Conservation (phyloP, 2,329 filamentous ascomycete genomes). For the Oidium heveae region DNA sequence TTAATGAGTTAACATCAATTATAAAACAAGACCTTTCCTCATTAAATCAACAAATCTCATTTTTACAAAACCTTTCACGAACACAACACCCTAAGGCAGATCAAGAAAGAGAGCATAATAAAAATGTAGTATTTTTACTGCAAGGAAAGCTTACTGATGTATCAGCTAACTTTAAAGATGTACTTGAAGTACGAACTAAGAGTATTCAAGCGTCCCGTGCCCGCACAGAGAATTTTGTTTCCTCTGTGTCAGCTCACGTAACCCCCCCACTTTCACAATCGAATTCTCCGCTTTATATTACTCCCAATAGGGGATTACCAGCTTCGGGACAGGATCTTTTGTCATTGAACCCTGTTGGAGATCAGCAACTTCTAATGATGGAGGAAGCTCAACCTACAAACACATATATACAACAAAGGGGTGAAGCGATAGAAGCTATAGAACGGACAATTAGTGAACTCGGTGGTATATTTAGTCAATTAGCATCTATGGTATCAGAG, state of each 20-base stretch:
- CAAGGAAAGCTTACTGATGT: conserved; percentile 86
- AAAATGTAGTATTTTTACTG: conserved; percentile 80
- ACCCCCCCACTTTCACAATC: conserved; percentile 44
- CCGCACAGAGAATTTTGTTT: conserved; percentile 90
- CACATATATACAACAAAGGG: conserved; percentile 74
- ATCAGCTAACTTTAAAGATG: conserved; percentile 87
- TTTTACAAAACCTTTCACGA: conserved; percentile 52
- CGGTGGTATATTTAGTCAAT: conserved; percentile 75
- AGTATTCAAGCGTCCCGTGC: conserved; percentile 89
- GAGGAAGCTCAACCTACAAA: conserved; percentile 75
- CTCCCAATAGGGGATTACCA: conserved; percentile 40
- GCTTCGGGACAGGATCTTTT: conserved; percentile 47
- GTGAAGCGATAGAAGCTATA: conserved; percentile 89
- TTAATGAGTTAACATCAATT: conserved; percentile 87
- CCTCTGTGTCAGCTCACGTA: conserved; percentile 56
- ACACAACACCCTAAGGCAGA: conserved; percentile 47
- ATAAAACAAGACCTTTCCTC: conserved; percentile 90
- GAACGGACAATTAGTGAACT: conserved; percentile 87
- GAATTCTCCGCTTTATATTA: conserved; percentile 62
- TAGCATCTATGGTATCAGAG: conserved; percentile 91
- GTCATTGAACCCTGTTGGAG: conserved; percentile 60
- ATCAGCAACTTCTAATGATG: conserved; percentile 78
- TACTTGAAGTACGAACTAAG: conserved; percentile 84
- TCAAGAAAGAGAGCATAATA: conserved; percentile 91
- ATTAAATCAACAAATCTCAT: conserved; percentile 66